Conservation (phyloP, 2,329 filamentous ascomycete genomes). For the Fusarium sacchari region DNA sequence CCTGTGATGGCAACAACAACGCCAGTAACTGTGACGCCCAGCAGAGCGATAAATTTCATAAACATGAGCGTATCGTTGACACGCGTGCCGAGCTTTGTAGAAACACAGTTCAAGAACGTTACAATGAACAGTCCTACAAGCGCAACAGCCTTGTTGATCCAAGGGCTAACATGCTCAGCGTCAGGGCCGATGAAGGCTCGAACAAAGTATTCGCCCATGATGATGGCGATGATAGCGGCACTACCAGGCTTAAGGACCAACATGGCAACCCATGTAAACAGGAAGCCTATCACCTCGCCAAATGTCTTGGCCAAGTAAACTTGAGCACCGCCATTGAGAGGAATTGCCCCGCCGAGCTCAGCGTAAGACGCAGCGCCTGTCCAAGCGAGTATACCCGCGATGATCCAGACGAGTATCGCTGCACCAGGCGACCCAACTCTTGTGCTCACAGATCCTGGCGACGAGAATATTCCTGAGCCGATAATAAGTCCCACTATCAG, state of each 20-base stretch:
- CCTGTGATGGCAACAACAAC: conserved; percentile 91
- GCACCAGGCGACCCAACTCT: conserved; percentile 93
- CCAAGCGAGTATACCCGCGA: conserved; percentile 94
- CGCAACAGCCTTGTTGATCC: conserved; percentile 91
- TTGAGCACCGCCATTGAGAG: conserved; percentile 92
- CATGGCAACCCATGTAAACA: conserved; percentile 97
- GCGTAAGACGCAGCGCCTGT: conserved; percentile 95
- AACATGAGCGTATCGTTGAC: conserved; percentile 96
- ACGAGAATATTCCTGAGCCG: conserved; percentile 95
- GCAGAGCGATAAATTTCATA: conserved; percentile 89
- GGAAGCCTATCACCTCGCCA: conserved; percentile 89
- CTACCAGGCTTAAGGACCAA: conserved; percentile 93
- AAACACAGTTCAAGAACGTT: conserved; percentile 88
- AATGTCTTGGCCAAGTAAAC: conserved; percentile 97
- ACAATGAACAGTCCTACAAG: conserved; percentile 79
- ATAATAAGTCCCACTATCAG: conserved; percentile 94
- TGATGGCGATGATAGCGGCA: conserved; percentile 94
- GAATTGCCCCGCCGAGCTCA: conserved; percentile 94
- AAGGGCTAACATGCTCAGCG: conserved; percentile 80
- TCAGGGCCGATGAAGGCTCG: conserved; percentile 88
- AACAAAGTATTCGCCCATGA: conserved; percentile 98
- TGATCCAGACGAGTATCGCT: conserved; percentile 87
- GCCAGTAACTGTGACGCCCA: conserved; percentile 87
- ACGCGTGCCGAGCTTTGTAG: conserved; percentile 85
- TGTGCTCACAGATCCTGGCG: conserved; percentile 89